phyloP scores from a whole-genome alignment of 2,329 filamentous ascomycete species.

The Botrytis galanthina region DNA sequence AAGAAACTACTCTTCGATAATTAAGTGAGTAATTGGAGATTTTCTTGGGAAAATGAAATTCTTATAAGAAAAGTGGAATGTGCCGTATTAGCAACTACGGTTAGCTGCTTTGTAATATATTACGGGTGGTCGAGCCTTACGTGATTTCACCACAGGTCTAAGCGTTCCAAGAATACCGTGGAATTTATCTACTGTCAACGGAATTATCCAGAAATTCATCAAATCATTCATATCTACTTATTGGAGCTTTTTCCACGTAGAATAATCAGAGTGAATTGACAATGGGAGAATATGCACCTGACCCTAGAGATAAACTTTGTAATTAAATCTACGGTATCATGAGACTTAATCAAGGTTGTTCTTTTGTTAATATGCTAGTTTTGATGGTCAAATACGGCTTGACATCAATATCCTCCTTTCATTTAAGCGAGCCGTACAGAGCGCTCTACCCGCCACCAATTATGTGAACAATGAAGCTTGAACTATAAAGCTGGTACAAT shows the following conservation, averaged over 20 bases:
- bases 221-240: not conserved
- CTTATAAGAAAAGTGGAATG: not conserved
- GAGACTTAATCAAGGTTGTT: not conserved
- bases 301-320: rapidly evolving
- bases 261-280: rapidly evolving
- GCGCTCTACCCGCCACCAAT: not conserved
- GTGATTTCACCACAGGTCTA: not conserved
- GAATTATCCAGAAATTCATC: not conserved
- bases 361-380: not conserved
- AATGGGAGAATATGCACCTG: rapidly evolving
- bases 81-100: not conserved
- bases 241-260: not conserved
- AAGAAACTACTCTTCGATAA: not conserved
- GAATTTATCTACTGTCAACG: not conserved
- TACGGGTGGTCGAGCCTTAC: rapidly evolving
- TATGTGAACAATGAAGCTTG: too few relatives aligned
- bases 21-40: not conserved
- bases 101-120: not conserved
- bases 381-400: not conserved
- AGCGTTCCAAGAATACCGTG: rapidly evolving
- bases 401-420: not conserved
- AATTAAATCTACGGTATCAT: not conserved
- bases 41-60: rapidly evolving
- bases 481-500: not conserved
- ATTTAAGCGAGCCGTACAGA: not conserved